Conservation (phyloP, 2,329 filamentous ascomycete genomes). For the Biscogniauxia mediterranea region DNA sequence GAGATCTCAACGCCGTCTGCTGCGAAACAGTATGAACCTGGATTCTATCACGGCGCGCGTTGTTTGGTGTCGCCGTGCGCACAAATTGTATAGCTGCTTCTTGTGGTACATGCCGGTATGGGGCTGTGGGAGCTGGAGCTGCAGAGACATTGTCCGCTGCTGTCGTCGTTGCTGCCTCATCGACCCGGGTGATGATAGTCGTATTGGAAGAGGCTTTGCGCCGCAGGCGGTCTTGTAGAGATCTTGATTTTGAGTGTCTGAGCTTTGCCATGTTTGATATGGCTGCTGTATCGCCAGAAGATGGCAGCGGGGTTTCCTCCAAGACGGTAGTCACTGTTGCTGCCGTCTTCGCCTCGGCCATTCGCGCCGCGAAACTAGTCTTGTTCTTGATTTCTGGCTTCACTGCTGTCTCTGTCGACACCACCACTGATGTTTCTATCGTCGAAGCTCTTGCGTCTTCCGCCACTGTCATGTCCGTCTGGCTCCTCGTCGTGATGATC, state of each 20-base stretch:
- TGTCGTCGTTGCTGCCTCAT: conserved; percentile 8
- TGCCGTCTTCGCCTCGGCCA: conserved; percentile 7
- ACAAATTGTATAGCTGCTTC: conserved; percentile 55
- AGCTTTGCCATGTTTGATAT: neutral
- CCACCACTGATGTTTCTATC: neutral
- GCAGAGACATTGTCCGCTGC: conserved; percentile 18
- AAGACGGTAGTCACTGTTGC: neutral
- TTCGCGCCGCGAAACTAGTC: conserved; percentile 14
- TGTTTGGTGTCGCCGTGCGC: conserved; percentile 49
- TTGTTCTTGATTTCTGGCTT: conserved; percentile 10
- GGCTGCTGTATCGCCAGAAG: neutral
- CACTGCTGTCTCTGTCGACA: conserved; percentile 6
- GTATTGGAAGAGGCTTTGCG: conserved; percentile 13
- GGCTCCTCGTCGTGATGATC: neutral
- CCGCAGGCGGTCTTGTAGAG: conserved; percentile 22
- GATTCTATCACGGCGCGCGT: conserved; percentile 33
- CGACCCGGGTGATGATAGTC: neutral
- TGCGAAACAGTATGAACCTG: conserved; percentile 43
- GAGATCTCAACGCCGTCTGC: conserved; percentile 40
- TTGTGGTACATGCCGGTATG: conserved; percentile 51
- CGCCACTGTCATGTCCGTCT: neutral
- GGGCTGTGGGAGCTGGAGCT: conserved; percentile 7
- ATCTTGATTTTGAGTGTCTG: conserved; percentile 14
- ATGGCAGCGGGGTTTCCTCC: neutral
- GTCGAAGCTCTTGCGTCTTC: neutral